phyloP scores from a whole-genome alignment of 495 filamentous ascomycete species.

The Tuber melanosporum region DNA sequence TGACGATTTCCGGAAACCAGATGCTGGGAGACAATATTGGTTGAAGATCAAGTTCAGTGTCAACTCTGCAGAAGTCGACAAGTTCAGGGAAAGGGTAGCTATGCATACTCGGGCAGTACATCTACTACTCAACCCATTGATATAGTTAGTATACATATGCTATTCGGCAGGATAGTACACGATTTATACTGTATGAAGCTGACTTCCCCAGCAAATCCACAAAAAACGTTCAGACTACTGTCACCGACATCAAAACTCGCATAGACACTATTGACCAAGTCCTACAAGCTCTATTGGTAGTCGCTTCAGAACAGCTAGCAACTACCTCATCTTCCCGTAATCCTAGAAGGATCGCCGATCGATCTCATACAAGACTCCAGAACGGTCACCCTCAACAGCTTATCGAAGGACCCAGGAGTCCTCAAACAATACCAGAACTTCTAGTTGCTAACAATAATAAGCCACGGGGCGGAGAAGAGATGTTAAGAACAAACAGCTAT shows the following conservation, averaged over 20 bases:
- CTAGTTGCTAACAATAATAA: neutral
- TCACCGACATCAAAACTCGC: slow-evolving; percentile 21
- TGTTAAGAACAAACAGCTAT: slow-evolving; percentile 7
- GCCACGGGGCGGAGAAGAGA: slow-evolving; percentile 5
- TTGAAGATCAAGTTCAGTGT: slow-evolving; percentile 18
- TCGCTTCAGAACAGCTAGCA: slow-evolving; percentile 19
- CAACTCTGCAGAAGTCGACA: slow-evolving; percentile 18
- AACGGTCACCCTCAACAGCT: neutral
- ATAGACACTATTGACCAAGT: slow-evolving; percentile 29
- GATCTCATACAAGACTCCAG: neutral
- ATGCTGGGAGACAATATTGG: slow-evolving; percentile 17
- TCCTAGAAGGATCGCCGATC: neutral
- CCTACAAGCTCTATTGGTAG: slow-evolving; percentile 21
- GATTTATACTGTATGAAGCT: neutral
- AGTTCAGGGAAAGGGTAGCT: slow-evolving; percentile 21
- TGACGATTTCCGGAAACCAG: slow-evolving; percentile 15
- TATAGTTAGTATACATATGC: slow-evolving; percentile 15
- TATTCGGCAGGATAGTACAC: neutral
- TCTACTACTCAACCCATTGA: slow-evolving; percentile 17
- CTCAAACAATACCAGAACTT: slow-evolving; percentile 4
- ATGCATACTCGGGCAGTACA: slow-evolving; percentile 25
- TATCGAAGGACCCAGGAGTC: neutral
- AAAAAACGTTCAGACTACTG: slow-evolving; percentile 11
- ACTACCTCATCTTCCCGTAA: slow-evolving; percentile 7
- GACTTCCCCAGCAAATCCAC: slow-evolving; percentile 12